These are phyloP conservation scores for Pleoardoris graminearum DNA, from an alignment of 2,329 filamentous ascomycete species.

Conservation along the genomic window DNA sequence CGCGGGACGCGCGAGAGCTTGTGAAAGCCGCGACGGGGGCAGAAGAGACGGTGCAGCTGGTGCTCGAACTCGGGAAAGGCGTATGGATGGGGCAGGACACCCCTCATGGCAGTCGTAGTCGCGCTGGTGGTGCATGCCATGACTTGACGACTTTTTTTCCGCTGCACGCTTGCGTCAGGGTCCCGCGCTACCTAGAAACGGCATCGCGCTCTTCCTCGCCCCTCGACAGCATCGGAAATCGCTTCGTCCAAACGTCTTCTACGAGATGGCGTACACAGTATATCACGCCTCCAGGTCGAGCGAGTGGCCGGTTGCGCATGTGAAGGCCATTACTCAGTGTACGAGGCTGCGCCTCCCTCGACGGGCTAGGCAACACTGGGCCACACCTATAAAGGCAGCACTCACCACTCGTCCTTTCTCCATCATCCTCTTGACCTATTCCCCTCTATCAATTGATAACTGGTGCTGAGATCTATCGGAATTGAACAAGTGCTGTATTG, in stretches of 20 bases:
- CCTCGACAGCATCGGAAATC: too few species aligned
- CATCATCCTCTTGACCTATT: not conserved
- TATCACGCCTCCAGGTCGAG: too few species aligned
- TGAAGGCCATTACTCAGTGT: slow-evolving; percentile 10
- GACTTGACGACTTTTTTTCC: slow-evolving; percentile 28
- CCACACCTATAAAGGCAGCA: too few species aligned
- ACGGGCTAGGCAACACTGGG: too few species aligned
- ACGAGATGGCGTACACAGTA: too few species aligned
- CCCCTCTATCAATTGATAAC: slow-evolving; percentile 6
- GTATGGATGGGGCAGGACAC: slow-evolving; percentile 25
- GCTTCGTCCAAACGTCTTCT: too few species aligned
- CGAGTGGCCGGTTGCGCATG: too few species aligned
- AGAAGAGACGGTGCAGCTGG: slow-evolving; percentile 34
- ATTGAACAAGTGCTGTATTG: slow-evolving; percentile 2
- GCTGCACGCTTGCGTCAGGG: slow-evolving; percentile 30
- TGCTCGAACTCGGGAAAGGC: slow-evolving; percentile 33
- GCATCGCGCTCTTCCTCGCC: not conserved
- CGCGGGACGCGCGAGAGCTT: slow-evolving; percentile 38
- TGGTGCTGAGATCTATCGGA: slow-evolving; percentile 7
- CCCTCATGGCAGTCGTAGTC: too few species aligned
- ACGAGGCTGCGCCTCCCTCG: slow-evolving; percentile 15
- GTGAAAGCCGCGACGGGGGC: slow-evolving; percentile 34
- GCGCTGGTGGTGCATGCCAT: slow-evolving; percentile 16
- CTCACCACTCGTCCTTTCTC: too few species aligned
- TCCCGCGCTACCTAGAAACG: slow-evolving; percentile 11